Evolutionary conservation across 345 rosid genomes (phyloP), one percentile per base, ranked within the genome.

Genomic region (Eucalyptus lansdowneana): DNA sequence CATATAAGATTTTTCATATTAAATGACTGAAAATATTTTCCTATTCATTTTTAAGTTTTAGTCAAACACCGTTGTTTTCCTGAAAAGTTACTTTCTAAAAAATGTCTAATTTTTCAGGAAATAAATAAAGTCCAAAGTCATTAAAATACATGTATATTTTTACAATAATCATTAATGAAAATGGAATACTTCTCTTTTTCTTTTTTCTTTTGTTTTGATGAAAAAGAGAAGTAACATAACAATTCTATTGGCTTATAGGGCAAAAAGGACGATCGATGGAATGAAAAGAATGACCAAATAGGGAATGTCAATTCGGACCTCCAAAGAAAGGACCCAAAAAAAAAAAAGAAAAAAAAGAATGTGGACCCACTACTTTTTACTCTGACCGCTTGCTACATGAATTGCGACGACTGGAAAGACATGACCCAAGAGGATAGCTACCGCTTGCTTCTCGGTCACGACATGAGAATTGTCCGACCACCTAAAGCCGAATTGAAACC

Each of bases 81-180:
- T 19, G 0, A 19, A 53, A 53, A 3, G 58, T 53, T 53, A 19
- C 2, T 53, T 53, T 19, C 2, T 53, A 8, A 53, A 53, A 21
- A 9, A 2, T 56, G 12, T 56, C 7, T 9, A 22, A 4, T 5
- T 56, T 24, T 10, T 56, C 13, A 24, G 0, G 3, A 24, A 56
- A 24, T 3, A 56, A 24, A 56, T 9, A 10, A 24, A 22, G 29
- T 22, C 17, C 3, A 2, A 15, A 69, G 22, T 34, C 42, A 9
- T 31, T 69, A 69, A 34, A 69, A 9, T n/a, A 9, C 3, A 67
- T 67, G 40, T 4, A 15, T 15, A 15, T 14, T 31, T 67, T 16
- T n/a, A 67, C 22, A 67, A 14, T 8, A 67, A 67, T 31, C 19
- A 16, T 67, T 16, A 67, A 31, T 16, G 80, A 67, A 34, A 34